Conservation (phyloP, 352 stramenopile genomes). For the Aphanomyces astaci region DNA sequence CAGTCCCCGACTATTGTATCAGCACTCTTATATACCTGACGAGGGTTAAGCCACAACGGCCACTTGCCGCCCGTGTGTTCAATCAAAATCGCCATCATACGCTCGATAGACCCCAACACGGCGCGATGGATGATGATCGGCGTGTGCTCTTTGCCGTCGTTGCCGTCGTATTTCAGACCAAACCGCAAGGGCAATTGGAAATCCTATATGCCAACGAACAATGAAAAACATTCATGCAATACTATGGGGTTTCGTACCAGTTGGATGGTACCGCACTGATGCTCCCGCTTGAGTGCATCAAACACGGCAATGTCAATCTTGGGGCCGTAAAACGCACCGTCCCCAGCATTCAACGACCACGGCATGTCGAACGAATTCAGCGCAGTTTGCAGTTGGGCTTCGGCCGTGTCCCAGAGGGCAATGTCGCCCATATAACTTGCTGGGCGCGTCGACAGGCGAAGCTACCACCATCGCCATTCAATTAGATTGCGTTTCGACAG, state of each 20-base stretch:
- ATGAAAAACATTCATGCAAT: too few species aligned
- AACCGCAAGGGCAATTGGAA: conserved; percentile 98
- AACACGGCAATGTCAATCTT: conserved; percentile 98
- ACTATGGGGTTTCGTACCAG: conserved; percentile 33
- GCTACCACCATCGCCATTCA: conserved; percentile 11
- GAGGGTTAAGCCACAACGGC: conserved; percentile 91
- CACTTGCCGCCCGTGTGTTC: conserved; percentile 96
- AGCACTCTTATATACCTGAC: conserved; percentile 41
- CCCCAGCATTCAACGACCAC: conserved; percentile 88
- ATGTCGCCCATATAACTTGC: conserved; percentile 93
- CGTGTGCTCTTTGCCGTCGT: conserved; percentile 81
- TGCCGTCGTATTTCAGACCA: conserved; percentile 87
- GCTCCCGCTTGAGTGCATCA: conserved; percentile 93
- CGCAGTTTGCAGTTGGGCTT: conserved; percentile 59
- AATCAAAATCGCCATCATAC: conserved; percentile 97
- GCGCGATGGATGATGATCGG: conserved; percentile 97
- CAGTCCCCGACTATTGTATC: too few species aligned
- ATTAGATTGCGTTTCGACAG: too few species aligned
- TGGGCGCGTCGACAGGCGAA: conserved; percentile 89
- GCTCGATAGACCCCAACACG: conserved; percentile 95
- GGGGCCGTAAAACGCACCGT: conserved; percentile 95
- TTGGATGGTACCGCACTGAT: conserved; percentile 97
- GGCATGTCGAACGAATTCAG: conserved; percentile 60
- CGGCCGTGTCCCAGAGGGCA: conserved; percentile 90
- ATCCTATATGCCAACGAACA: too few species aligned